Percentiles rank a stretch among this genome's conserved stretches.
phyloP scores from a whole-genome alignment of 2,329 filamentous ascomycete genomes.

The Fusarium sp. region DNA sequence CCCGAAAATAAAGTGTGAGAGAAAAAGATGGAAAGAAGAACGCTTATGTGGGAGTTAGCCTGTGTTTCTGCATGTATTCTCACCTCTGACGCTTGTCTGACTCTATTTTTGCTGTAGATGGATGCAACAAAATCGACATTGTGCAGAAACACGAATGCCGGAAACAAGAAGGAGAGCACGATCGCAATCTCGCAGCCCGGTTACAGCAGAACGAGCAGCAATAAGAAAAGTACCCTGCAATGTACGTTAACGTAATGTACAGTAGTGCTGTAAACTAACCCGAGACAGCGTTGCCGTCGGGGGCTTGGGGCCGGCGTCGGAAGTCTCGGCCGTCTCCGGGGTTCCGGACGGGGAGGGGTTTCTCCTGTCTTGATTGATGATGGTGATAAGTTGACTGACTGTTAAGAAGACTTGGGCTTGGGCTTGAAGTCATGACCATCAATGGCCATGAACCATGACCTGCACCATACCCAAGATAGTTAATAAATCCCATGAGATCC shows the following conservation, averaged over 20 bases:
- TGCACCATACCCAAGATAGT: background rate
- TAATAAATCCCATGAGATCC: background rate
- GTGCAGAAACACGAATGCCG: constrained; percentile 11
- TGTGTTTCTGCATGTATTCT: constrained; percentile 15
- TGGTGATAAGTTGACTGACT: background rate
- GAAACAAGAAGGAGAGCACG: constrained; percentile 26
- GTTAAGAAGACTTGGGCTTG: background rate
- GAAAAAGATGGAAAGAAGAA: background rate
- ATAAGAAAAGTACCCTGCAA: constrained; percentile 4
- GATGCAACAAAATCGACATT: constrained; percentile 2
- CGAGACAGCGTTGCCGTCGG: constrained; percentile 43
- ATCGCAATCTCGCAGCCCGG: background rate
- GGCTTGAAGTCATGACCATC: constrained; percentile 4
- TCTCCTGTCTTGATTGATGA: background rate
- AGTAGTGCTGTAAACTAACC: constrained; percentile 38
- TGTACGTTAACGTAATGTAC: background rate
- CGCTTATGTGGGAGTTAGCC: background rate
- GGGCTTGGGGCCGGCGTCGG: constrained; percentile 39
- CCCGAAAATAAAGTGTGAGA: background rate
- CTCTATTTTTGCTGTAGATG: background rate
- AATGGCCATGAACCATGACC: background rate
- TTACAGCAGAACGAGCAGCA: background rate
- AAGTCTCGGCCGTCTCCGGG: constrained; percentile 43
- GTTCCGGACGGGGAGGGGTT: constrained; percentile 23
- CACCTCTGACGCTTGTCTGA: constrained; percentile 30